Base-by-base conservation (phyloP, 345 rosid species). In the Citrus australasica region DNA sequence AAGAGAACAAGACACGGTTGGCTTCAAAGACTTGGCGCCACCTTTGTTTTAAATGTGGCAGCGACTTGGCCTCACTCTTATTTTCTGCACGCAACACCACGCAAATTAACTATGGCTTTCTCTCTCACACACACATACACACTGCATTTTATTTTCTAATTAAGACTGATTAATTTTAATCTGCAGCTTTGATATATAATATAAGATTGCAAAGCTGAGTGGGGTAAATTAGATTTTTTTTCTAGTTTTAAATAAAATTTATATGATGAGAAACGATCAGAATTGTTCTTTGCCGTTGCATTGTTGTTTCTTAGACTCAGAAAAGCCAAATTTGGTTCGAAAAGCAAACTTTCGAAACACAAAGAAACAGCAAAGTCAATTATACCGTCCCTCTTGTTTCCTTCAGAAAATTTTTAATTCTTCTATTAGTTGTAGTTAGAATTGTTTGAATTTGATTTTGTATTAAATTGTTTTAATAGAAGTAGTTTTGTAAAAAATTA, bases 1-100 rank as follows among this genome's bases (percentile, higher is more conserved):
- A n/a, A 77, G 70, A 42, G 72, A 22, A 42, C 76, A 66, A 77
- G 79, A 62, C 56, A 77, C 79, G 63, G 75, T 33, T 76, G 79
- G 72, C 71, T 66, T 76, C 72, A 17, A 53, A 53, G 58, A 53
- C 58, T 53, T 53, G 58, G 22, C 58, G 58, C 58, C 58, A 53
- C 58, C 58, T 53, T 53, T 53, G 58, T 53, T 53, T 53, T 53
- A 53, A 53, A 1, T 53, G 58, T 53, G 58, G 58, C 58, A 53
- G 58, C 58, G 21, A 53, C 58, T 53, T 53, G 58, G 58, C 21
- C 58, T 53, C 58, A 53, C 58, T 19, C 58, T 53, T 5, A 53
- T 53, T 19, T 53, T 53, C 22, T 53, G 58, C 58, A 53, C 58
- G 19, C 58, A 53, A 17, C 58, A 53, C 58, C 21, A 53, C n/a